Evolutionary conservation across 176 grass and related monocot species (phyloP).

Genomic region (Avena atlantica): DNA sequence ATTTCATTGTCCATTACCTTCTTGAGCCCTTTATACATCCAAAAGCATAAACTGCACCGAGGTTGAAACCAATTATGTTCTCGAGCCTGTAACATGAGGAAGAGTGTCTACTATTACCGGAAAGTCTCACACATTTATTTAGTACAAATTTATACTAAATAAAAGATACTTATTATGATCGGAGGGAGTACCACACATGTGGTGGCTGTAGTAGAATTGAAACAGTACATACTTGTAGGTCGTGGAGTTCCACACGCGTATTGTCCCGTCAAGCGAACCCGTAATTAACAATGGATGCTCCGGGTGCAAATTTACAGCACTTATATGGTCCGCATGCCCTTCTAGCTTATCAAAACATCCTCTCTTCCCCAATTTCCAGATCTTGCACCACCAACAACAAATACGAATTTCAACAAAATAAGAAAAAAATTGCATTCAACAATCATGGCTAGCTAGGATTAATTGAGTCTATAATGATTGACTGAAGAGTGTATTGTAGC

Average conservation of each 20-base stretch:
- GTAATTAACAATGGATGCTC: background rate
- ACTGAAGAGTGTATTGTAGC: background rate
- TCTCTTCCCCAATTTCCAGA: background rate
- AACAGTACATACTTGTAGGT: background rate
- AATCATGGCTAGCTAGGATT: background rate
- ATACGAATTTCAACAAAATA: background rate
- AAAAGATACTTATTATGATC: no score
- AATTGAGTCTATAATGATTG: background rate
- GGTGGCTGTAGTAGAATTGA: no score
- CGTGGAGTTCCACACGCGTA: background rate
- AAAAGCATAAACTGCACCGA: slow-evolving; percentile 63
- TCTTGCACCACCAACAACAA: background rate
- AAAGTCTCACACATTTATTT: no score
- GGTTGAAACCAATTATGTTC: slow-evolving; percentile 59
- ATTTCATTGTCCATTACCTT: slow-evolving; percentile 38
- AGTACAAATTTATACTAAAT: no score
- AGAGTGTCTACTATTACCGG: no score
- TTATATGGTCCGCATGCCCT: background rate
- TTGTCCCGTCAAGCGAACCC: background rate
- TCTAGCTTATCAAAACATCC: background rate
- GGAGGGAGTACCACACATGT: no score
- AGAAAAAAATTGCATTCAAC: no score
- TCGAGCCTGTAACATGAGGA: slow-evolving; percentile 52
- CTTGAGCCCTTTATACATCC: slow-evolving; percentile 58
- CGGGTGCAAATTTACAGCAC: background rate